Evolutionary conservation across 805 yeast genomes (phyloP), one percentile per base, ranked within the genome.

Genomic region (Alloascoidea africana): DNA sequence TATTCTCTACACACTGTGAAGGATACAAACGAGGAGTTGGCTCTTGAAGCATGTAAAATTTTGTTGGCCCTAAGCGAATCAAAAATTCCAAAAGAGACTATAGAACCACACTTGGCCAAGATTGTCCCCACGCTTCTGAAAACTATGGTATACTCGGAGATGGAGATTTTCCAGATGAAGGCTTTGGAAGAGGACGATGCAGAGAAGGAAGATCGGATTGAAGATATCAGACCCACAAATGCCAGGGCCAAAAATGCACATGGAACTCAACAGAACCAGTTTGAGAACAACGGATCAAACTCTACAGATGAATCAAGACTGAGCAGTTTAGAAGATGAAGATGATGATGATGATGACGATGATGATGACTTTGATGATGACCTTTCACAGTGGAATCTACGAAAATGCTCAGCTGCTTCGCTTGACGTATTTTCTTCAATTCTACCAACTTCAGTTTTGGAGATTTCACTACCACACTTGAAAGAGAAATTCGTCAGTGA

Each of bases 321-420:
- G n/a, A n/a, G n/a, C n/a, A n/a, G n/a, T n/a, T n/a, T n/a, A n/a
- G 70, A 60, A 27, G 65, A 58, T 16, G 73, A 68, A 5, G 75
- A 68, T 13, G 76, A 71, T 33, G 76, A 67, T 18, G 79, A 70
- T 11, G 83, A 72, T 13, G 84, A 73, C 17, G 89, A 75, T 18
- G 91, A 76, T 6, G 87, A 73, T 18, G 85, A 73, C 36, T 81
- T 70, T 38, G 80, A 68, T 36, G 77, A 68, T 39, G 75, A 70
- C 27, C 66, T 75, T 35, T 73, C 76, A 27, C 84, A 76, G 47
- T 91, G 98, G 98, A 85, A 77, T 49, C 59, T 91, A 41, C 69
- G 98, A 50, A 89, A 89, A 58, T 89, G 97, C 56, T 68, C 94
- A 3, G 97, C 97, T 2, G 91, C 96, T 3, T 80, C 96, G 0